Evolutionary conservation across 192 early-diverging fungal species (phyloP).

Genomic region (Backusella liffmaniae): DNA sequence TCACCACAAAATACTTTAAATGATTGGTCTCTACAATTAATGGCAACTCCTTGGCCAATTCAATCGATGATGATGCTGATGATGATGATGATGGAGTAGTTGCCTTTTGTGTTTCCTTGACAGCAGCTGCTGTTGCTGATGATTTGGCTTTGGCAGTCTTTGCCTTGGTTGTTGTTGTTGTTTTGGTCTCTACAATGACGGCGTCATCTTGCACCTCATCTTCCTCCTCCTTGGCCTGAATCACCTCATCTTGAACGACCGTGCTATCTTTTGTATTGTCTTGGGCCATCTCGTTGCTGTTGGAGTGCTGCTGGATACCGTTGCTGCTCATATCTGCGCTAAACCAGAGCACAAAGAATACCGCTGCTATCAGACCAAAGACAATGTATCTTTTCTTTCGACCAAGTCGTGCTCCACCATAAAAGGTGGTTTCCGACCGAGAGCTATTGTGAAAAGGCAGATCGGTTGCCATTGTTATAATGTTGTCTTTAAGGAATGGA

Average conservation of each 20-base stretch:
- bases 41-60: background rate
- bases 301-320: background rate
- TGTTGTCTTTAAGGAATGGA: background rate
- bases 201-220: background rate
- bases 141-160: background rate
- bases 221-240: background rate
- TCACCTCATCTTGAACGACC: background rate
- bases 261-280: background rate
- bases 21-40: conserved; percentile 32
- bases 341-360: conserved; percentile 9
- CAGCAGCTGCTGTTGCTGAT: background rate
- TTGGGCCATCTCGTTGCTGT: background rate
- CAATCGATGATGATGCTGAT: background rate
- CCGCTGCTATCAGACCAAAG: background rate
- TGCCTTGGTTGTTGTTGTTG: background rate
- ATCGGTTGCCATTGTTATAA: background rate
- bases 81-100: background rate
- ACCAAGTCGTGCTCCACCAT: conserved; percentile 7
- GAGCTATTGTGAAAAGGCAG: conserved; percentile 7
- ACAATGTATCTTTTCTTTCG: conserved; percentile 2
- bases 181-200: background rate
- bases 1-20: conserved; percentile 47
- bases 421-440: background rate
- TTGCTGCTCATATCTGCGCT: background rate
- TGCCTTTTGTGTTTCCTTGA: background rate